These are phyloP conservation scores for Salvia miltiorrhiza DNA, from an alignment of 257 asterid genomes.

Conservation along the genomic window DNA sequence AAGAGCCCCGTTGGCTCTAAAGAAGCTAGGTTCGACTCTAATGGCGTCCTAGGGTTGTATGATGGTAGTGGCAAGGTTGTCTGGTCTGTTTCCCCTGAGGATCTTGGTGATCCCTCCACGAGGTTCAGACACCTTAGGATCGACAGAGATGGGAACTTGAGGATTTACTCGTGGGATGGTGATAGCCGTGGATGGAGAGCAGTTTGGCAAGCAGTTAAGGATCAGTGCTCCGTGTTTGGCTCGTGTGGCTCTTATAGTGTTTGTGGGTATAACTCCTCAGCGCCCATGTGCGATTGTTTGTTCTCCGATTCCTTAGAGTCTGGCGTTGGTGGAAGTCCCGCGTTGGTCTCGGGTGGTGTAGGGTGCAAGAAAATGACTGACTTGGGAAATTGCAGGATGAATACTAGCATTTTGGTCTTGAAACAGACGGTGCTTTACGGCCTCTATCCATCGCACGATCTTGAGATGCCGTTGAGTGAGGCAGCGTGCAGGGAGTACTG, in stretches of 20 bases:
- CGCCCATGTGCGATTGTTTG: conserved; percentile 55
- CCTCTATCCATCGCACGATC: conserved; percentile 55
- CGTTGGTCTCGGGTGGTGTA: conserved; percentile 21
- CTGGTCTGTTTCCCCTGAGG: conserved; percentile 59
- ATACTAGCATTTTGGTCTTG: conserved; percentile 40
- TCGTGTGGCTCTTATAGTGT: conserved; percentile 59
- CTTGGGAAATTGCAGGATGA: conserved; percentile 54
- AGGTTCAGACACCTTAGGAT: conserved; percentile 51
- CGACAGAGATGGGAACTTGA: conserved; percentile 59
- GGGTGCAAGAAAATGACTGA: conserved; percentile 60
- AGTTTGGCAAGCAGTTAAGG: conserved; percentile 67
- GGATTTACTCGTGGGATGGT: conserved; percentile 65
- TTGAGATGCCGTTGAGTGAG: conserved; percentile 48
- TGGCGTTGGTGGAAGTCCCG: conserved; percentile 21
- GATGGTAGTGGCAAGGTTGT: conserved; percentile 30
- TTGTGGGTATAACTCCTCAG: conserved; percentile 53
- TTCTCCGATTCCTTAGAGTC: conserved; percentile 27
- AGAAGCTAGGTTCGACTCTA: conserved; percentile 41
- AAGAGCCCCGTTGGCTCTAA: conserved; percentile 39
- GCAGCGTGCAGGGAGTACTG: conserved; percentile 44
- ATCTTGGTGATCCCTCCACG: conserved; percentile 47
- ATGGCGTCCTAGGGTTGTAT: conserved; percentile 50
- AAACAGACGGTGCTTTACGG: conserved; percentile 64
- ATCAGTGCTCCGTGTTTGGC: conserved; percentile 58
- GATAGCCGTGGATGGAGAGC: conserved; percentile 37